phyloP scores from a whole-genome alignment of 768 basidiomycete species.

The Amanita pseudoporphyria region DNA sequence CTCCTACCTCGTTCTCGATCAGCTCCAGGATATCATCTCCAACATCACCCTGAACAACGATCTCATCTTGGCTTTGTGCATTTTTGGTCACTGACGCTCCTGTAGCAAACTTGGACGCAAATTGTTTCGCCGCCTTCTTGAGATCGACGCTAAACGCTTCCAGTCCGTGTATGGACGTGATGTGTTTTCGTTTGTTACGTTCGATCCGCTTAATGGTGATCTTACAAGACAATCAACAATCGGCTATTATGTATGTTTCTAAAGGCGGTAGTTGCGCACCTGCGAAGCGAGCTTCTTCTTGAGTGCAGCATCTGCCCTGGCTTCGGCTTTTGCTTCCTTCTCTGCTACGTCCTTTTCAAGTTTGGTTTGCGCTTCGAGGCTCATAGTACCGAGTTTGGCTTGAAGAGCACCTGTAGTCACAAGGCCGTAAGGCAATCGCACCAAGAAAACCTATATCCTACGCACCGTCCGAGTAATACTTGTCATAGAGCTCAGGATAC shows the following conservation, averaged over 20 bases:
- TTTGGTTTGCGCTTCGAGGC: slow-evolving; percentile 67
- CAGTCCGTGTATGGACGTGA: no score
- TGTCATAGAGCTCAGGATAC: slow-evolving; percentile 59
- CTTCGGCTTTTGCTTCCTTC: slow-evolving; percentile 78
- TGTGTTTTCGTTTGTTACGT: slow-evolving; percentile 92
- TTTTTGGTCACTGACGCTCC: slow-evolving; percentile 93
- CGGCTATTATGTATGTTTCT: no score
- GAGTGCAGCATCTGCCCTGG: slow-evolving; percentile 73
- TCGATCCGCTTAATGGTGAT: slow-evolving; percentile 93
- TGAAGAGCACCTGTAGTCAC: slow-evolving; percentile 57
- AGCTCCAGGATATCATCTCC: no score
- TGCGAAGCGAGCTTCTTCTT: slow-evolving; percentile 74
- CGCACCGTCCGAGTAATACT: slow-evolving; percentile 85
- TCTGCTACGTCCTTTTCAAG: slow-evolving; percentile 77
- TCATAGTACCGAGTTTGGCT: slow-evolving; percentile 71
- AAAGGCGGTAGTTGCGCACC: slow-evolving; percentile 17
- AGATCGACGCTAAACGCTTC: no score
- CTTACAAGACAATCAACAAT: no score
- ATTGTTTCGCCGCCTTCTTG: no score
- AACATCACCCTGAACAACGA: slow-evolving; percentile 98
- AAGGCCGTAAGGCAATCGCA: neutral
- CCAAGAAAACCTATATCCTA: neutral
- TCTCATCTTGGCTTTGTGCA: slow-evolving; percentile 82
- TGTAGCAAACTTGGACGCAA: no score
- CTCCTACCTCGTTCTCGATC: slow-evolving; percentile 53